phyloP scores from a whole-genome alignment of 116 monocot species.

The Papilionanthe hybrid region DNA sequence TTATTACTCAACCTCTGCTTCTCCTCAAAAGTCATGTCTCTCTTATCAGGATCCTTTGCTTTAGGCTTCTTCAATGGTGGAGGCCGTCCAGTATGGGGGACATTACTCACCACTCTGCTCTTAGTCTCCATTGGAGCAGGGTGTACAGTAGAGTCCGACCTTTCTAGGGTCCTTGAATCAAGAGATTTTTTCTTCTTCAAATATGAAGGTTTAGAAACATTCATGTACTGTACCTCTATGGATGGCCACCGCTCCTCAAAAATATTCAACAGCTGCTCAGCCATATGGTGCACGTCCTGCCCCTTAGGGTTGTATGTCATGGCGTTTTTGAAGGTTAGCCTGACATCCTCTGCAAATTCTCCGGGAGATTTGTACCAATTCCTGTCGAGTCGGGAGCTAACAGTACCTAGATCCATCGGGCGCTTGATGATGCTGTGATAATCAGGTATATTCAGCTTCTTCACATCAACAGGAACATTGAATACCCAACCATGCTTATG shows the following conservation, averaged over 20 bases:
- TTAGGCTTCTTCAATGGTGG: slow-evolving; percentile 24
- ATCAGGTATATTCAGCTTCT: slow-evolving; percentile 19
- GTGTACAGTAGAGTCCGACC: slow-evolving; percentile 22
- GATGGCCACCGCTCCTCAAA: slow-evolving; percentile 29
- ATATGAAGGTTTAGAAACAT: slow-evolving; percentile 3
- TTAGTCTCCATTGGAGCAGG: slow-evolving; percentile 18
- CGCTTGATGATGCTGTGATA: slow-evolving; percentile 24
- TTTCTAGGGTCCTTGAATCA: slow-evolving; percentile 16
- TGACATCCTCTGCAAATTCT: slow-evolving; percentile 34
- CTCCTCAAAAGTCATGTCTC: slow-evolving; percentile 42
- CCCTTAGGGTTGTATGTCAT: slow-evolving; percentile 31
- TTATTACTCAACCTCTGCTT: slow-evolving; percentile 32
- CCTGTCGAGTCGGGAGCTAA: slow-evolving; percentile 14
- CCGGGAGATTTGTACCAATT: slow-evolving; percentile 18
- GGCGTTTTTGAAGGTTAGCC: slow-evolving; percentile 30
- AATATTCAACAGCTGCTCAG: slow-evolving; percentile 19
- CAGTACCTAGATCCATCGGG: slow-evolving; percentile 25
- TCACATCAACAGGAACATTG: slow-evolving; percentile 22
- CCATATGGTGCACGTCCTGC: slow-evolving; percentile 31
- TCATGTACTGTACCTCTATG: slow-evolving; percentile 13
- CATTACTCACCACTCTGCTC: slow-evolving; percentile 7
- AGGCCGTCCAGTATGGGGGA: slow-evolving; percentile 15
- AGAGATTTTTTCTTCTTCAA: slow-evolving; percentile 7
- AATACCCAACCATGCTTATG: slow-evolving; percentile 33
- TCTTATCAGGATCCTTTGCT: slow-evolving; percentile 30